Evolutionary conservation across 306 rosid genomes (phyloP), one percentile per base, ranked within the genome.

Genomic region (Trichosanthes truncata): DNA sequence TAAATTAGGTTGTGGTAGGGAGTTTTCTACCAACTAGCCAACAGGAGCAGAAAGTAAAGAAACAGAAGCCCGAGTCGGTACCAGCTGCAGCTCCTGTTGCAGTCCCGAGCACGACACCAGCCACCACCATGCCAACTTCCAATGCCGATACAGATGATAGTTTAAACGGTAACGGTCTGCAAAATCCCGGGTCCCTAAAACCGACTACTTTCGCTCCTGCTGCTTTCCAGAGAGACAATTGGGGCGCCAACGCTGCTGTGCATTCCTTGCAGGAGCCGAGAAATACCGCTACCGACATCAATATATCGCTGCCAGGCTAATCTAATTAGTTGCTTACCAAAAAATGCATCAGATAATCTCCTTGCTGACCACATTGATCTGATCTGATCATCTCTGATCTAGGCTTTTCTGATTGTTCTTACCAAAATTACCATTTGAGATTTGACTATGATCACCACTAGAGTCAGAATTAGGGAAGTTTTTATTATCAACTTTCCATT

Each of bases 11-110:
- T 82, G 93, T 92, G 74, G 93, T 92, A 23, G 97, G 93, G 74
- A 92, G 97, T 87, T 92, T 92, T 79, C 84, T 92, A 72, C 93
- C 96, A 53, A 84, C 83, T 83, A 87, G 81, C 76, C 91, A 87
- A 66, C 90, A 80, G 40, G 96, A 92, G 17, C 92, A 62, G 40
- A 92, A 90, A 75, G 79, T 84, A 23, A 92, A 87, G 88, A 92
- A 92, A 83, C 80, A 79, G 0, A 90, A 88, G 65, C 63, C 88
- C 23, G 89, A 88, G 67, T 75, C 69, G 29, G 45, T 74, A 31
- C 45, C 61, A 26, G 29, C 69, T 79, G 25, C 55, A 82, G 1
- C 76, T 7, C 52, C 75, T 68, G 2, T 63, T n/a, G 63, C 78
- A 71, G 76, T 84, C 36, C 89, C 85, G 74, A 74, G 62, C 41